phyloP scores from a whole-genome alignment of 305 asterid genomes.

The Solanum aculeatissimum region DNA sequence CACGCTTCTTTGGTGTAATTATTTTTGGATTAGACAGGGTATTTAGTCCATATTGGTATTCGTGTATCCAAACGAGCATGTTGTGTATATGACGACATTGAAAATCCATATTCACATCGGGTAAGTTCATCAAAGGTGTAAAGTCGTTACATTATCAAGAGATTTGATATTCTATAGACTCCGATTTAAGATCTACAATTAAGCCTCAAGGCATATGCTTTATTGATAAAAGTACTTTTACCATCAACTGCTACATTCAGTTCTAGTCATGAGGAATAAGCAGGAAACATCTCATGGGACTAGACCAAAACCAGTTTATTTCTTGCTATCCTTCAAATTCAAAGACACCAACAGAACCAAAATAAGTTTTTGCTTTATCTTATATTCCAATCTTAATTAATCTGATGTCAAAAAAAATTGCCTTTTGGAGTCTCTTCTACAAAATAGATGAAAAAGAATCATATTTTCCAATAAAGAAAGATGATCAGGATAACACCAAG shows the following conservation, averaged over 20 bases:
- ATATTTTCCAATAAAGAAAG: not conserved
- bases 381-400: not conserved
- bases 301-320: not conserved
- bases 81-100: not conserved
- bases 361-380: not conserved
- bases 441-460: not conserved
- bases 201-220: not conserved
- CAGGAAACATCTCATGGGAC: not conserved
- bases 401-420: not conserved
- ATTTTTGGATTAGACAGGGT: not conserved
- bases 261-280: not conserved
- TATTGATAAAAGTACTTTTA: not conserved
- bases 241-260: not conserved
- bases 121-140: not conserved
- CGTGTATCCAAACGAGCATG: not conserved
- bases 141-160: not conserved
- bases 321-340: not conserved
- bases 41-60: not conserved
- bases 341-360: not conserved
- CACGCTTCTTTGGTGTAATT: not conserved
- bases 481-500: not conserved
- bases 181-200: too few species aligned
- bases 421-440: not conserved
- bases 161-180: not conserved
- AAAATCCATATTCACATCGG: not conserved